Conservation (phyloP, 139 green algal species). For the Chlamydomonas incerta region DNA sequence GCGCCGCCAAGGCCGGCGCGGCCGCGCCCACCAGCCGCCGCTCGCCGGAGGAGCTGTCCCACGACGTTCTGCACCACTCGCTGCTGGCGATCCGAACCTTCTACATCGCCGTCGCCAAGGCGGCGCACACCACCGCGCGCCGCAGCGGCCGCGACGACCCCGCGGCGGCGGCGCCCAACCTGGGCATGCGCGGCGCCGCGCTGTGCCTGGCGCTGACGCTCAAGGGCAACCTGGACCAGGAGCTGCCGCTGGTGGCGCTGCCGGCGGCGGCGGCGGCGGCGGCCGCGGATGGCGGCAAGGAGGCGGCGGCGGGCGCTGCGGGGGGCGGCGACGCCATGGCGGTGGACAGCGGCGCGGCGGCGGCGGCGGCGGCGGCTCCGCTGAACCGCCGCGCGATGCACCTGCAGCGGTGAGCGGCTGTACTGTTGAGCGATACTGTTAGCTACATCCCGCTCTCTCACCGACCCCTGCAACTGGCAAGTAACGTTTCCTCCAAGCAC, state of each 20-base stretch:
- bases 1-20: background rate
- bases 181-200: constrained; percentile 70
- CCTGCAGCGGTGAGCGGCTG: constrained; percentile 10
- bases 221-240: constrained; percentile 66
- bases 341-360: constrained; percentile 10
- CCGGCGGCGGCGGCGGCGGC: background rate
- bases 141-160: constrained; percentile 49
- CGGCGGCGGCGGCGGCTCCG: background rate
- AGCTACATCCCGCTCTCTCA: too few species aligned
- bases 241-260: constrained; percentile 41
- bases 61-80: constrained; percentile 83
- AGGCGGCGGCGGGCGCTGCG: background rate
- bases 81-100: constrained; percentile 74
- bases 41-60: constrained; percentile 71
- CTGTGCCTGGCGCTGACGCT: constrained; percentile 78
- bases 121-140: constrained; percentile 78
- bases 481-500: background rate
- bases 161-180: constrained; percentile 42
- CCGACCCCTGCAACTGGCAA: too few species aligned
- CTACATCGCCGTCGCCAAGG: constrained; percentile 82
- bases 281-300: background rate
- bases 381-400: constrained; percentile 40
- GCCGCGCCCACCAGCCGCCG: constrained; percentile 54
- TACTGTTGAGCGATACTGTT: too few species aligned
- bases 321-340: constrained; percentile 15